Evolutionary conservation across 805 yeast genomes (phyloP), one percentile per base, ranked within the genome.

Genomic region (Lipomyces japonicus): DNA sequence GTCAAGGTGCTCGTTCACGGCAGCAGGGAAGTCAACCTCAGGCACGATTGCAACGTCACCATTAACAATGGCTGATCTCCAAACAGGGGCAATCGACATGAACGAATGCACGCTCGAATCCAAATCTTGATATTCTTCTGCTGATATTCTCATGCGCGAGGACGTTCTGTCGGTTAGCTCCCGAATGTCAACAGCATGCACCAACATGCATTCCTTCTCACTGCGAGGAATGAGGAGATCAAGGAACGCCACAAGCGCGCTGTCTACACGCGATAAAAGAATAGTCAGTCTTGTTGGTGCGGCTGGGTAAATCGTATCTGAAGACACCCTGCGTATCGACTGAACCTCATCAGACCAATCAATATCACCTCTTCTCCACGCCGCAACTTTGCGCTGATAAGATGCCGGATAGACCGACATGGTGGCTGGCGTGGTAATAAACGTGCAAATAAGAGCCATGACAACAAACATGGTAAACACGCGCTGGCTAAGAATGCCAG

Each of bases 401-500:
- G 44, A 41, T 14, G 28, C 21, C 12, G 95, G 90, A 61, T 85
- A 86, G 1, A 73, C 67, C 64, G 72, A 65, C 34, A 78, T 63
- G 0, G 93, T 78, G 62, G 86, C 67, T 2, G 95, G 95, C 1
- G 93, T 84, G 1, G 95, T 86, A n/a, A 79, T 66, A 60, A 86
- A 84, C 0, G 95, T 86, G 1, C 88, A 76, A 4, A 84, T 77
- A 51, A 86, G 71, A 0, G 95, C 89, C 95, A 86, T 86, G 34
- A 86, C 79, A 48, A 86, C 78, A 63, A 86, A 84, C 90, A 86
- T 86, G 16, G 90, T 82, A 64, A 79, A 86, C 1, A 81, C 80
- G 53, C 77, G 79, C 49, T 75, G 73, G 3, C 80, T 71, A 44
- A 86, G 79, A 46, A 86, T 86, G 0, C 78, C 77, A 3, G 93